phyloP scores from a whole-genome alignment of 1,284 basidiomycete species.

The Fomitopsis betulina region DNA sequence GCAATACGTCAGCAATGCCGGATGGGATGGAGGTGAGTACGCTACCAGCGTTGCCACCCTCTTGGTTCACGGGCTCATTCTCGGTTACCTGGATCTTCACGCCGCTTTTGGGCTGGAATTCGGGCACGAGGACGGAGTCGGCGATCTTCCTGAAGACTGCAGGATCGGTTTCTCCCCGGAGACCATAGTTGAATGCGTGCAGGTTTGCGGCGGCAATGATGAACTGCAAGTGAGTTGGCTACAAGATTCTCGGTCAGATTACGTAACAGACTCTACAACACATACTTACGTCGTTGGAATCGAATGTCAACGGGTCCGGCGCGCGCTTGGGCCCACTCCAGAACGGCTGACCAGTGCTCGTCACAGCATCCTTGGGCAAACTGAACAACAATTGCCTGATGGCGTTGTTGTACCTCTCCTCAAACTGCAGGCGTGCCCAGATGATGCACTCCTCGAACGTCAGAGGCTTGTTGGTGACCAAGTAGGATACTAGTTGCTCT shows the following conservation, averaged over 20 bases:
- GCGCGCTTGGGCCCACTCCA: constrained; percentile 98
- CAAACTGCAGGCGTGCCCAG: constrained; percentile 96
- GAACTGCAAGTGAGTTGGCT: constrained; percentile 88
- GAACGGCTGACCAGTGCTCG: constrained; percentile 90
- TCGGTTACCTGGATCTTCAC: constrained; percentile 96
- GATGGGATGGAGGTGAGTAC: not conserved
- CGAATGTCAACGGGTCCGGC: constrained; percentile 88
- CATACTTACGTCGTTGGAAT: constrained; percentile 75
- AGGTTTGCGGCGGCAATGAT: constrained; percentile 94
- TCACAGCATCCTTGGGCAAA: constrained; percentile 89
- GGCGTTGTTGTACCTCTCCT: constrained; percentile 91
- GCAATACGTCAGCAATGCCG: constrained; percentile 6
- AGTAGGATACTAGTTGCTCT: constrained; percentile 85
- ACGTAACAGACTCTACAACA: not conserved
- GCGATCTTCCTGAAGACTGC: constrained; percentile 82
- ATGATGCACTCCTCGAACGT: constrained; percentile 97
- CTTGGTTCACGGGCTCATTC: constrained; percentile 77
- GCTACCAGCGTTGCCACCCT: constrained; percentile 37
- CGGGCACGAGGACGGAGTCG: constrained; percentile 85
- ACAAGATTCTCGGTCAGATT: constrained; percentile 2
- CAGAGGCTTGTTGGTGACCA: constrained; percentile 90
- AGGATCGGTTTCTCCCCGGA: constrained; percentile 86
- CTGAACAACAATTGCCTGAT: constrained; percentile 94
- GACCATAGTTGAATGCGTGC: constrained; percentile 97
- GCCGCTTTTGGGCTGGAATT: constrained; percentile 89